phyloP scores from a whole-genome alignment of 768 basidiomycete genomes.

The Cubamyces sp. region DNA sequence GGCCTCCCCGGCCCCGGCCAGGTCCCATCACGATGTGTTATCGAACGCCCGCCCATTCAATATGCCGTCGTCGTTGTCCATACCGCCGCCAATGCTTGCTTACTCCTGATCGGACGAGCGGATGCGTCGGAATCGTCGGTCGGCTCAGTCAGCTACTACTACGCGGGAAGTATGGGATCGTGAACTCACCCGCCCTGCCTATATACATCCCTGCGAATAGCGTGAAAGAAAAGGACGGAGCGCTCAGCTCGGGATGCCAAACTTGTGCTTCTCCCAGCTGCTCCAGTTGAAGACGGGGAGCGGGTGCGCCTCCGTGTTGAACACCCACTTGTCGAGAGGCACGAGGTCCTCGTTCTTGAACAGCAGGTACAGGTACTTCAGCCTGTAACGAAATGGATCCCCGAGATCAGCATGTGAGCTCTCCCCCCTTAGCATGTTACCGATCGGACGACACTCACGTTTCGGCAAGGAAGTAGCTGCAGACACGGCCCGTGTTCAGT shows the following conservation, averaged over 20 bases:
- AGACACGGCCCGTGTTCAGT: neutral
- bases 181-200: neutral
- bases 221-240: no score
- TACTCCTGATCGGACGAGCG: conserved; percentile 15
- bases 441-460: conserved; percentile 39
- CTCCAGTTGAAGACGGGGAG: conserved; percentile 73
- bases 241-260: conserved; percentile 32
- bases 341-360: conserved; percentile 67
- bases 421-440: neutral
- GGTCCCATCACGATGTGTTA: conserved; percentile 17
- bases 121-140: neutral
- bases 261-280: conserved; percentile 49
- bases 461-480: conserved; percentile 58
- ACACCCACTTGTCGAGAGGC: conserved; percentile 48
- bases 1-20: conserved; percentile 1
- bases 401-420: neutral
- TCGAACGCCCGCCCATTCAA: conserved; percentile 9
- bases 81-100: neutral
- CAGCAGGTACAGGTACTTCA: conserved; percentile 74
- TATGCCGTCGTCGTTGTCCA: neutral
- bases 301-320: conserved; percentile 72
- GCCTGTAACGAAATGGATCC: conserved; percentile 38
- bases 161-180: neutral
- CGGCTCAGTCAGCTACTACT: neutral
- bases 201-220: no score